Evolutionary conservation across 176 grass and related monocot genomes (phyloP).

Genomic region (Oryza rufipogon): DNA sequence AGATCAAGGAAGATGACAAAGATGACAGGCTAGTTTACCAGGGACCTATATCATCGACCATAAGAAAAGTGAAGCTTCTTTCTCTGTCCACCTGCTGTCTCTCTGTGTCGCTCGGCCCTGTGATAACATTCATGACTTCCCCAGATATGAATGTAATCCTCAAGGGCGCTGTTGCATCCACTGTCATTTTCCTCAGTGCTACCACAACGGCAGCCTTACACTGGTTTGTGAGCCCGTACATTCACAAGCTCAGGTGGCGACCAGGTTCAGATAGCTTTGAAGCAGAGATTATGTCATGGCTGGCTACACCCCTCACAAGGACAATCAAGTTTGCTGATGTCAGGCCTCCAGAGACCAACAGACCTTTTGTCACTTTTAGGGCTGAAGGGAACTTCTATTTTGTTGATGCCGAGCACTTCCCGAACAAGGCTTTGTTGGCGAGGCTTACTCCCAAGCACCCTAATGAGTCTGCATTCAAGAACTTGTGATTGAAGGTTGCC

Average conservation of each 20-base stretch:
- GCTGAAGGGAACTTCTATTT: conserved; percentile 79
- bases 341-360: conserved; percentile 71
- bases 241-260: conserved; percentile 95
- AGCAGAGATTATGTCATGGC: conserved; percentile 79
- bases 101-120: conserved; percentile 84
- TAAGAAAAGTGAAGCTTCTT: conserved; percentile 99
- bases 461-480: conserved; percentile 85
- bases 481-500: conserved; percentile 59
- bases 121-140: conserved; percentile 99
- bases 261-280: conserved; percentile 93
- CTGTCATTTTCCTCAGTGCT: conserved; percentile 93
- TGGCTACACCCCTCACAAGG: conserved; percentile 75
- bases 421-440: conserved; percentile 86
- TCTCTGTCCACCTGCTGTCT: conserved; percentile 97
- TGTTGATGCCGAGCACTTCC: conserved; percentile 76
- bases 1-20: conserved; percentile 55
- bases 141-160: conserved; percentile 95
- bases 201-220: conserved; percentile 82
- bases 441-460: conserved; percentile 75
- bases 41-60: conserved; percentile 92
- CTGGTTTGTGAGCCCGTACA: conserved; percentile 97
- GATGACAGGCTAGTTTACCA: conserved; percentile 61
- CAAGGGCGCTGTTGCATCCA: conserved; percentile 89
- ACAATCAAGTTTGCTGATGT: conserved; percentile 89
- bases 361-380: conserved; percentile 86